phyloP scores from a whole-genome alignment of 192 early-diverging fungal species.

The Oehlia diaphana region DNA sequence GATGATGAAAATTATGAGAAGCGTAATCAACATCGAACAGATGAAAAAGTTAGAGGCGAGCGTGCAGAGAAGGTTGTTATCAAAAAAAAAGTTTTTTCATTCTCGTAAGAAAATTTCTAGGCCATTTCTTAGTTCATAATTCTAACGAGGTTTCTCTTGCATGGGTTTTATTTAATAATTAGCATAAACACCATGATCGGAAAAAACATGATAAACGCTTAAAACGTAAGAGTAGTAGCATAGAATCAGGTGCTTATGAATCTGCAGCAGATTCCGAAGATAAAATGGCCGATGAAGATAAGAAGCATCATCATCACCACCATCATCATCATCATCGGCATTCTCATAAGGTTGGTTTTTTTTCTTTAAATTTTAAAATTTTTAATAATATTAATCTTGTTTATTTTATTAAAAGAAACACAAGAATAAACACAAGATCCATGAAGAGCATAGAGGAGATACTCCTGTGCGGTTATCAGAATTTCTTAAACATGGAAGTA shows the following conservation, averaged over 20 bases:
- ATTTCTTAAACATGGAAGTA: slow-evolving; percentile 22
- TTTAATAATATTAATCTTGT: background rate
- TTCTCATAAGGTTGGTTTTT: slow-evolving; percentile 7
- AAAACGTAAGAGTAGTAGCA: background rate
- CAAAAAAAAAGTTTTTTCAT: too few species aligned
- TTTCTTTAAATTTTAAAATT: background rate
- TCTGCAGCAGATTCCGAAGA: background rate
- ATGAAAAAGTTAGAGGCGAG: background rate
- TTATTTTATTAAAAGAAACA: background rate
- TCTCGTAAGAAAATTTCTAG: background rate
- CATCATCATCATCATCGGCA: background rate
- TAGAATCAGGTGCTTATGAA: background rate
- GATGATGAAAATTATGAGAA: too few species aligned
- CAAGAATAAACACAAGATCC: slow-evolving; percentile 12
- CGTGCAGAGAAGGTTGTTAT: background rate
- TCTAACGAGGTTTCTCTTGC: background rate
- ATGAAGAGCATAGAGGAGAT: slow-evolving; percentile 16
- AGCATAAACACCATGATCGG: background rate
- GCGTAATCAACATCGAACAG: background rate
- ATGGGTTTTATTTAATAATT: background rate
- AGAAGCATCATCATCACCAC: background rate
- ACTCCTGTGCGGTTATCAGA: slow-evolving; percentile 10
- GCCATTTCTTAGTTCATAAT: too few species aligned
- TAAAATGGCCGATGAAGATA: background rate
- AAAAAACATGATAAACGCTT: background rate